Conservation (phyloP, 169 alveolate genomes). For the Eimeria necatrix region DNA sequence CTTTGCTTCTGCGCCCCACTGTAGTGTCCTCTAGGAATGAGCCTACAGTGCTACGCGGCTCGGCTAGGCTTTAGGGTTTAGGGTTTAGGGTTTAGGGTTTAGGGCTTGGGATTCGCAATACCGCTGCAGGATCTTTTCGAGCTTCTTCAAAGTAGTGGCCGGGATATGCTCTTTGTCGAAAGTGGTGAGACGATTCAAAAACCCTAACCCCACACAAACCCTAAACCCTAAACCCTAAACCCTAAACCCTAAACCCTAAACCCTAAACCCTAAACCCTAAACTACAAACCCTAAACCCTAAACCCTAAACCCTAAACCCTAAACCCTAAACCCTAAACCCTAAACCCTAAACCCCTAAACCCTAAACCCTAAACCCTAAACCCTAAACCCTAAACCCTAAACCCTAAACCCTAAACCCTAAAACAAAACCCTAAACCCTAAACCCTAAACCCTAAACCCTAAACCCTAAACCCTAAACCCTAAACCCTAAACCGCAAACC, state of each 20-base stretch:
- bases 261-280: constrained; percentile 2
- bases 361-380: too few species aligned
- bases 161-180: constrained; percentile 94
- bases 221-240: constrained; percentile 38
- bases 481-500: too few species aligned
- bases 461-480: too few species aligned
- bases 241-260: constrained; percentile 42
- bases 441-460: too few species aligned
- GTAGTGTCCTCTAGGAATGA: not conserved
- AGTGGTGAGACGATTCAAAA: constrained; percentile 91
- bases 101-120: not conserved
- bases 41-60: not conserved
- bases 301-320: not conserved
- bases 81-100: too few species aligned
- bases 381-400: too few species aligned
- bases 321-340: not conserved
- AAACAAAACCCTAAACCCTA: too few species aligned
- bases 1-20: not conserved
- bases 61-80: too few species aligned
- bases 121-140: constrained; percentile 86
- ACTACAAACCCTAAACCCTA: not conserved
- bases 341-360: too few species aligned
- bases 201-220: constrained; percentile 75
- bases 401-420: too few species aligned
- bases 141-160: constrained; percentile 89